phyloP scores from a whole-genome alignment of 495 filamentous ascomycete species.

The Thozetella sp. region DNA sequence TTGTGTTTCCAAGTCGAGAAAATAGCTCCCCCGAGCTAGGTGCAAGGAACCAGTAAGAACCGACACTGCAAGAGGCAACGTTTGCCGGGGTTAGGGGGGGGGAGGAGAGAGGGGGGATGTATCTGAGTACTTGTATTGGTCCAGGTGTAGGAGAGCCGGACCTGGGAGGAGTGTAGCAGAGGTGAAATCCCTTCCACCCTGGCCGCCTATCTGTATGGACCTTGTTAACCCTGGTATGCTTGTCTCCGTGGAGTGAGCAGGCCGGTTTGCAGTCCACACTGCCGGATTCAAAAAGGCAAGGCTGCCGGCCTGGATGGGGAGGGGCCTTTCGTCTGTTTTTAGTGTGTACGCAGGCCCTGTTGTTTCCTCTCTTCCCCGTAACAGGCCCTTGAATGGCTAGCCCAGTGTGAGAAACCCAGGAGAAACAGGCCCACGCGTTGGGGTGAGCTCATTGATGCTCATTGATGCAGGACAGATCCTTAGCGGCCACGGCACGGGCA shows the following conservation, averaged over 20 bases:
- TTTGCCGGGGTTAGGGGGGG: neutral
- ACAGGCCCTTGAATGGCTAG: slow-evolving; percentile 22
- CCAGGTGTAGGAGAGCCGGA: too few relatives aligned
- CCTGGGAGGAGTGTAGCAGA: neutral
- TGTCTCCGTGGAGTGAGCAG: neutral
- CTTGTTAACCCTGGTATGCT: neutral
- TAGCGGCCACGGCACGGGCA: slow-evolving; percentile 11
- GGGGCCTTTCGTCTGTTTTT: slow-evolving; percentile 18
- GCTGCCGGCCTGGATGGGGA: neutral
- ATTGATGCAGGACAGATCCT: slow-evolving; percentile 24
- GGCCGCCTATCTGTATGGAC: neutral
- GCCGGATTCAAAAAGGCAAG: slow-evolving; percentile 1
- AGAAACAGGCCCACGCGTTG: slow-evolving; percentile 12
- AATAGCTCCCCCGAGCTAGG: slow-evolving; percentile 3
- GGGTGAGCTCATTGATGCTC: slow-evolving; percentile 18
- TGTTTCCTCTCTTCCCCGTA: slow-evolving; percentile 17
- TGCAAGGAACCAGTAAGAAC: slow-evolving; percentile 2
- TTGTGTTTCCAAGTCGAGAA: slow-evolving; percentile 2
- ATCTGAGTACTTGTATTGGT: too few relatives aligned
- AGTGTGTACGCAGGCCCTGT: slow-evolving; percentile 26
- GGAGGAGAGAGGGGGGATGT: too few relatives aligned
- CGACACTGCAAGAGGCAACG: neutral
- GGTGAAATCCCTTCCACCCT: neutral
- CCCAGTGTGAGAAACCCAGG: slow-evolving; percentile 23
- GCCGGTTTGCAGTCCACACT: neutral